Evolutionary conservation across 305 asterid species (phyloP).

Genomic region (Striga hermonthica): DNA sequence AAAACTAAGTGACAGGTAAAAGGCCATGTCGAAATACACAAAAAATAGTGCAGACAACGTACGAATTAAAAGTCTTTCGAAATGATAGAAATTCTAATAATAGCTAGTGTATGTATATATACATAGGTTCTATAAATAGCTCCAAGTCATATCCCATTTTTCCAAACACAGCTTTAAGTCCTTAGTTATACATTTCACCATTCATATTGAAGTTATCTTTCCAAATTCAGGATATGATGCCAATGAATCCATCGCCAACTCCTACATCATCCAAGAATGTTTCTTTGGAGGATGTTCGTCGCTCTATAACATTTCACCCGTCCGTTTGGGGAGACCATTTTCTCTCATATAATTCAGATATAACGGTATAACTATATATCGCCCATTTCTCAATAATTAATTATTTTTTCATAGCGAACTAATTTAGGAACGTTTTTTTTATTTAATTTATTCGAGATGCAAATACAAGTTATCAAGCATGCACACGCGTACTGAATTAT

Average conservation of each 20-base stretch:
- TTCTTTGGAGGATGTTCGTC: constrained; percentile 18
- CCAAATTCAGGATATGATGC: not conserved
- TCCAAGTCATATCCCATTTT: not conserved
- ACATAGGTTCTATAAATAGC: not conserved
- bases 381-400: not conserved
- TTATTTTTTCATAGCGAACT: no score
- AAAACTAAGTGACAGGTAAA: no score
- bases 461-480: no score
- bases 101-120: no score
- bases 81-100: not conserved
- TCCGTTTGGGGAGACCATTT: constrained; percentile 34
- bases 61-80: not conserved
- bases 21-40: not conserved
- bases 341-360: constrained; percentile 12
- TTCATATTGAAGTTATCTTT: not conserved
- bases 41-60: no score
- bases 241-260: not conserved
- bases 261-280: not conserved
- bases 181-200: no score
- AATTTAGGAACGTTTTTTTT: not conserved
- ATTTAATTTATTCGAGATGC: no score
- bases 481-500: no score
- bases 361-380: not conserved
- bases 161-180: not conserved
- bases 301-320: constrained; percentile 28